phyloP scores from a whole-genome alignment of 163 green algal genomes.

The Scenedesmus sp. region DNA sequence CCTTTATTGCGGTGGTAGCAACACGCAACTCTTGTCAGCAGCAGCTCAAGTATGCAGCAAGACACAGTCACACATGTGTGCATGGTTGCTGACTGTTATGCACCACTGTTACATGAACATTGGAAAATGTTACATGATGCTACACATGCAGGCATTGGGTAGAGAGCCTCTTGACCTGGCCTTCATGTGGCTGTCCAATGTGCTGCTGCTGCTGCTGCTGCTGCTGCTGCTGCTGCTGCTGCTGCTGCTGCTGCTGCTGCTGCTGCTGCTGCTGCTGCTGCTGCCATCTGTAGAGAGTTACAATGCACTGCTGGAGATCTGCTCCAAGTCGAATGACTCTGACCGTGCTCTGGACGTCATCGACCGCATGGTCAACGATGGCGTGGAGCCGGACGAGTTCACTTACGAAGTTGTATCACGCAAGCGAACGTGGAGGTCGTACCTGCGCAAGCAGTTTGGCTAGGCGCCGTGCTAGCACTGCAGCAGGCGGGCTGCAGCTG shows the following conservation, averaged over 20 bases:
- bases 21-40: neutral
- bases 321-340: constrained; percentile 81
- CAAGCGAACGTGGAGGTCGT: constrained; percentile 70
- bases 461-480: neutral
- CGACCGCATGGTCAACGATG: constrained; percentile 80
- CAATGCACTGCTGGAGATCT: constrained; percentile 89
- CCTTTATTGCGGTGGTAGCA: too few relatives aligned
- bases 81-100: neutral
- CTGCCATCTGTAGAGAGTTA: constrained; percentile 67
- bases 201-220: neutral
- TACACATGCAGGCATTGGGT: too few relatives aligned
- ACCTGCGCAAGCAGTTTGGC: constrained; percentile 72
- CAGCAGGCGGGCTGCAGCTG: neutral
- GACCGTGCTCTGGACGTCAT: constrained; percentile 85
- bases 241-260: neutral
- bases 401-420: constrained; percentile 75
- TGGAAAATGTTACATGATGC: too few relatives aligned
- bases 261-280: neutral
- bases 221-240: neutral
- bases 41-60: neutral
- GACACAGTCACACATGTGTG: too few relatives aligned
- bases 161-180: neutral
- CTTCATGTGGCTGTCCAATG: neutral
- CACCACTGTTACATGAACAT: neutral
- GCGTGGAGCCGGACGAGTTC: constrained; percentile 78